These are phyloP conservation scores for Parasarocladium wereldwijsianum DNA, from an alignment of 2,329 filamentous ascomycete genomes.

Conservation along the genomic window DNA sequence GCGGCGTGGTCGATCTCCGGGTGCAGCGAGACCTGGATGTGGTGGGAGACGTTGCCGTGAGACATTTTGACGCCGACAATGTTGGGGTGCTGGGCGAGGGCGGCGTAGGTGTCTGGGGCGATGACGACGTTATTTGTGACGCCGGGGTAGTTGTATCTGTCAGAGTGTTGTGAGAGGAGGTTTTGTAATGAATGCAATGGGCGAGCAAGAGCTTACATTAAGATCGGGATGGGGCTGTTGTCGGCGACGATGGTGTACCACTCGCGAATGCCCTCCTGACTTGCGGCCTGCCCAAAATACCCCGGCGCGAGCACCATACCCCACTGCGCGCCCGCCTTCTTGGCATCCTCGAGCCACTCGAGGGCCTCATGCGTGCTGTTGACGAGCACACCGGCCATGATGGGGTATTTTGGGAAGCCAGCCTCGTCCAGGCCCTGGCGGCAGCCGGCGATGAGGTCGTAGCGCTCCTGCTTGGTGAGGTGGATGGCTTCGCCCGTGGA, in stretches of 20 bases:
- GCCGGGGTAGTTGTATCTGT: slow-evolving; percentile 43
- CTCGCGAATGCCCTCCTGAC: slow-evolving; percentile 41
- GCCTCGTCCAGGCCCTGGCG: slow-evolving; percentile 37
- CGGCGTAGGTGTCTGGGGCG: slow-evolving; percentile 40
- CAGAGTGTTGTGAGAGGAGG: neutral
- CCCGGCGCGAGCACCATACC: slow-evolving; percentile 49
- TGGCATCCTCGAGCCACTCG: slow-evolving; percentile 5
- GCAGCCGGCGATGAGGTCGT: slow-evolving; percentile 35
- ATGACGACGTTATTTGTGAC: slow-evolving; percentile 50
- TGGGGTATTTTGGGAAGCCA: slow-evolving; percentile 42
- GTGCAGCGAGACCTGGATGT: slow-evolving; percentile 46
- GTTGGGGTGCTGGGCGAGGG: slow-evolving; percentile 44
- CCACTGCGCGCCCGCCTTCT: slow-evolving; percentile 6
- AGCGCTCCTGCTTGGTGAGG: slow-evolving; percentile 39
- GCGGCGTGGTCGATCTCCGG: slow-evolving; percentile 44
- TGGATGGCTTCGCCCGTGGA: slow-evolving; percentile 51
- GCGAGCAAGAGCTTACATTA: slow-evolving; percentile 34
- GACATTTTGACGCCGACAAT: slow-evolving; percentile 58
- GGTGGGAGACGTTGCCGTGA: slow-evolving; percentile 49
- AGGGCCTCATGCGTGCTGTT: slow-evolving; percentile 22
- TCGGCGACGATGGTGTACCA: slow-evolving; percentile 51
- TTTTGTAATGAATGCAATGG: neutral
- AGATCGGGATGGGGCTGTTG: slow-evolving; percentile 40
- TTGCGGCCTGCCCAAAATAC: slow-evolving; percentile 46
- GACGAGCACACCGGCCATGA: slow-evolving; percentile 35